A percentile compares a stretch with the other conserved stretches of the same genome.
phyloP scores from a whole-genome alignment of 75 land plant species.

The Pinus taeda region DNA sequence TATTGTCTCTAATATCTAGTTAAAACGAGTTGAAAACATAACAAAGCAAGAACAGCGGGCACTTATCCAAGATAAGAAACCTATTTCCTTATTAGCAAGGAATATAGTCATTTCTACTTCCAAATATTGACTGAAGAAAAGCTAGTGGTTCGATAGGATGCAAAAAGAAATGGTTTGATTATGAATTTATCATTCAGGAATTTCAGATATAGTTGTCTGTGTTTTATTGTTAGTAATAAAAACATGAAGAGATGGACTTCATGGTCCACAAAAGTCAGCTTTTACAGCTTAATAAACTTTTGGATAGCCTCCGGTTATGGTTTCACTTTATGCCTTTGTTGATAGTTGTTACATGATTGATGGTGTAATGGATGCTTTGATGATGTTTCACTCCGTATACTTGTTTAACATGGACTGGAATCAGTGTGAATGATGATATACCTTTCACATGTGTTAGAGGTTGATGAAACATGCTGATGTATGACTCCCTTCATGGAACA shows the following conservation, averaged over 20 bases:
- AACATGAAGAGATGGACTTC: background rate
- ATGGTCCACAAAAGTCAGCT: background rate
- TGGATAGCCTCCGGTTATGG: too few species aligned
- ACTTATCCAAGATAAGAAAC: background rate
- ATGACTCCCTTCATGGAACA: too few species aligned
- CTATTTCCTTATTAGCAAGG: background rate
- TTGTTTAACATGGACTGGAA: too few species aligned
- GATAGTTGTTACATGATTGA: too few species aligned
- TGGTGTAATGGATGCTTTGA: too few species aligned
- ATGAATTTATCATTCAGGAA: background rate
- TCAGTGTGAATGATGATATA: too few species aligned
- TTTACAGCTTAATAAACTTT: too few species aligned
- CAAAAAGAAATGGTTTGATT: background rate
- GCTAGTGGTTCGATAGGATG: background rate
- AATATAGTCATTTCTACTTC: background rate
- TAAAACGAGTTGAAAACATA: conserved; percentile 1
- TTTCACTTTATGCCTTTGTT: too few species aligned
- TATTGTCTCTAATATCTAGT: background rate
- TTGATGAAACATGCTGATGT: too few species aligned
- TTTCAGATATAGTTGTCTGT: background rate
- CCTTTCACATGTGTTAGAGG: too few species aligned
- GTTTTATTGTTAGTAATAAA: background rate
- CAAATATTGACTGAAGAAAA: background rate
- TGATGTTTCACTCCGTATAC: too few species aligned
- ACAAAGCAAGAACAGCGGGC: background rate